A percentile compares a stretch with the other conserved stretches of the same genome.
Evolutionary conservation across 2,329 filamentous ascomycete species (phyloP).

Genomic region (Fusarium tuaranense): DNA sequence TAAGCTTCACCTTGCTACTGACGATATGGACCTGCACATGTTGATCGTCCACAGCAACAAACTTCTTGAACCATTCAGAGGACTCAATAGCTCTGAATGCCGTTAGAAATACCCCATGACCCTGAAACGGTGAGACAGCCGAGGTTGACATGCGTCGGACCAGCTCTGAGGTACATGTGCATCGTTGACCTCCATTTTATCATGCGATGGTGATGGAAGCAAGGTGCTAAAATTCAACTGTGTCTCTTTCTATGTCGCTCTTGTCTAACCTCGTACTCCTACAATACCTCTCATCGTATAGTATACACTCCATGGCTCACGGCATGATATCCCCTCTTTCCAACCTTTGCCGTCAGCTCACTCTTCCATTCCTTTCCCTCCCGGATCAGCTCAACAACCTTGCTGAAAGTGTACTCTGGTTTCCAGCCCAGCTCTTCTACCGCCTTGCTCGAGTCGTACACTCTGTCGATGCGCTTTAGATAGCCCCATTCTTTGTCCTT

Average conservation of each 20-base stretch:
- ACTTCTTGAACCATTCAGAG: no score
- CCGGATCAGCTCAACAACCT: slow-evolving; percentile 48
- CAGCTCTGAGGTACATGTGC: no score
- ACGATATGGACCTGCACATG: no score
- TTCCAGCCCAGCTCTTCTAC: slow-evolving; percentile 56
- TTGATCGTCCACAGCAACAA: no score
- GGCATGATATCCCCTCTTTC: slow-evolving; percentile 59
- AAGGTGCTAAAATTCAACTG: not conserved
- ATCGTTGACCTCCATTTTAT: not conserved
- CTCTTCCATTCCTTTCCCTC: slow-evolving; percentile 54
- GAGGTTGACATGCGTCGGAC: no score
- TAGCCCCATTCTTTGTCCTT: slow-evolving; percentile 51
- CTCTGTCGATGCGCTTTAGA: slow-evolving; percentile 54
- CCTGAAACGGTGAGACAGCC: no score
- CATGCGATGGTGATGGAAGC: not conserved
- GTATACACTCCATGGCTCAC: slow-evolving; percentile 59
- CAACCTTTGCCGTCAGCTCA: slow-evolving; percentile 53
- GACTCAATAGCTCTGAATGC: no score
- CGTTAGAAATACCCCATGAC: no score
- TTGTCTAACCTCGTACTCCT: not conserved
- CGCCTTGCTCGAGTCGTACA: slow-evolving; percentile 58
- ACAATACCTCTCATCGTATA: slow-evolving; percentile 36
- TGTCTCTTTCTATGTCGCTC: not conserved
- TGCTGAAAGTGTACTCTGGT: slow-evolving; percentile 56
- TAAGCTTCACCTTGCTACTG: no score